Evolutionary conservation across 2,329 filamentous ascomycete species (phyloP).

Genomic region (Onygenales sp.): DNA sequence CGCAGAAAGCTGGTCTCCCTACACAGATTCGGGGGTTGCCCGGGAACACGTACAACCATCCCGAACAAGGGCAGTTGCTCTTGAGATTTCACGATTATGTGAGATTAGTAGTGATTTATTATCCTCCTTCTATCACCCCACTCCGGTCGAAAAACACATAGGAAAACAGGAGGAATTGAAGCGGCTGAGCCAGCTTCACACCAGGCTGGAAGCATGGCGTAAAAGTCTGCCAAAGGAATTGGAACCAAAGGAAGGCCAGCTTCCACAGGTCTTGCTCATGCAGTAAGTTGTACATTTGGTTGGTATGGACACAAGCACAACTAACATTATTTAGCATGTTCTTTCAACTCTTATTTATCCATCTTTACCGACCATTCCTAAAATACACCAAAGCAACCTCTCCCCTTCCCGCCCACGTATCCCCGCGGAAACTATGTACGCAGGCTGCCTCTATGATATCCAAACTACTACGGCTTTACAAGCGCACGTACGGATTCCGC

Average conservation of each 20-base stretch:
- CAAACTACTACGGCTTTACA: constrained; percentile 89
- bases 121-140: constrained; percentile 82
- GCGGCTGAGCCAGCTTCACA: constrained; percentile 84
- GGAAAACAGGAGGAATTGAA: constrained; percentile 80
- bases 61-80: constrained; percentile 67
- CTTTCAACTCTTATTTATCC: constrained; percentile 89
- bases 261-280: constrained; percentile 73
- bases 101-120: constrained; percentile 91
- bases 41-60: constrained; percentile 63
- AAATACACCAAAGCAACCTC: constrained; percentile 78
- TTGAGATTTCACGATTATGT: constrained; percentile 74
- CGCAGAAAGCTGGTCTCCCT: constrained; percentile 73
- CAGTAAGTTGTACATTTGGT: constrained; percentile 57
- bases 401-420: constrained; percentile 76
- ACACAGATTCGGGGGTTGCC: constrained; percentile 73
- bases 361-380: constrained; percentile 88
- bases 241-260: constrained; percentile 77
- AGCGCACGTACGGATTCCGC: constrained; percentile 77
- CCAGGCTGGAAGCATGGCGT: constrained; percentile 81
- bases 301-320: neutral
- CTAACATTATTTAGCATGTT: constrained; percentile 65
- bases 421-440: constrained; percentile 81
- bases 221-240: constrained; percentile 75
- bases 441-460: constrained; percentile 83
- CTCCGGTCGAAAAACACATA: constrained; percentile 48